phyloP scores from a whole-genome alignment of 768 basidiomycete genomes.

The Boletus rufocinnamomeus region DNA sequence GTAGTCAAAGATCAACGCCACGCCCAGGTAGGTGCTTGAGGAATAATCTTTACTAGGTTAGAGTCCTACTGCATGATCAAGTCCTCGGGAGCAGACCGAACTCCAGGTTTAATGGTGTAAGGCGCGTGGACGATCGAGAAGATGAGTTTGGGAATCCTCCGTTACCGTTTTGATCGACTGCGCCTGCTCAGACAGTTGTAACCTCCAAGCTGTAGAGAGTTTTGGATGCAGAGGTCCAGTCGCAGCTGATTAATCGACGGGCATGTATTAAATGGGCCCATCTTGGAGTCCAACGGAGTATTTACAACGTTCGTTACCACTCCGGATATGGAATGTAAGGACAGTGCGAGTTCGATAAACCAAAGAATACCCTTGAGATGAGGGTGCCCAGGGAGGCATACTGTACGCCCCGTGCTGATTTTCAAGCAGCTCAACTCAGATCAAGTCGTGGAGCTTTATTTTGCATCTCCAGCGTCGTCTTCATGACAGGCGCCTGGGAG shows the following conservation, averaged over 20 bases:
- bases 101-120: background rate
- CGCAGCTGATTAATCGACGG: background rate
- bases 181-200: background rate
- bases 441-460: slow-evolving; percentile 27
- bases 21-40: background rate
- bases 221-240: background rate
- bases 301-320: slow-evolving; percentile 4
- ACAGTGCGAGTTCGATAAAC: background rate
- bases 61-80: background rate
- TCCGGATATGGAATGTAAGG: background rate
- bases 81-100: background rate
- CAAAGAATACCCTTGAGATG: background rate
- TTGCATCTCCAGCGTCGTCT: slow-evolving; percentile 17
- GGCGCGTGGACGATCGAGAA: background rate
- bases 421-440: slow-evolving; percentile 25
- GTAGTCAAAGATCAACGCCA: background rate
- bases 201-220: background rate
- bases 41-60: background rate
- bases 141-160: background rate
- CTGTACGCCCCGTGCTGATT: background rate
- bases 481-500: slow-evolving; percentile 20
- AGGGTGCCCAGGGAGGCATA: background rate
- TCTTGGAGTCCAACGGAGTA: background rate
- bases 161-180: background rate
- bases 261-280: background rate